These are phyloP conservation scores for Juglanconis sp. DNA, from an alignment of 2,329 filamentous ascomycete species.

Conservation along the genomic window DNA sequence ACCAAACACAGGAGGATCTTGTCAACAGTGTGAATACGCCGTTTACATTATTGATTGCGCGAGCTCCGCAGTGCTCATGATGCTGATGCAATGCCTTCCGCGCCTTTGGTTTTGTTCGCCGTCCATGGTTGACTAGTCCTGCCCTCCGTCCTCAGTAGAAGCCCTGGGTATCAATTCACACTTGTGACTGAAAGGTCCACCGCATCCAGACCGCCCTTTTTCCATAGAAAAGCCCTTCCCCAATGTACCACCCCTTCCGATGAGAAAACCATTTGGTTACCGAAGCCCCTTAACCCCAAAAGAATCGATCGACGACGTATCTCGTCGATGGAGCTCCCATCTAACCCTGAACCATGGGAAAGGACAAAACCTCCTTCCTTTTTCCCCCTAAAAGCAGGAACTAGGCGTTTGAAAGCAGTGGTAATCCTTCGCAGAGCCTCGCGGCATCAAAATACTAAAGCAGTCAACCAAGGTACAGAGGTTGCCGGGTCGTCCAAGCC, in stretches of 20 bases:
- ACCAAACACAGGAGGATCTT: not conserved
- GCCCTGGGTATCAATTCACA: slow-evolving; percentile 9
- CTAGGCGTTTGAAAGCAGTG: not conserved
- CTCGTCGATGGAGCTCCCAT: not conserved
- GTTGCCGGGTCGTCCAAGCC: not conserved
- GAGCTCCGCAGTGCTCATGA: slow-evolving; percentile 2
- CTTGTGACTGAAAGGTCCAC: slow-evolving; percentile 5
- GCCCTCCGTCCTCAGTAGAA: slow-evolving; percentile 1
- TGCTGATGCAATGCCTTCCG: not conserved
- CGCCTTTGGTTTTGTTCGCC: not conserved
- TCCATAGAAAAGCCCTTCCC: not conserved
- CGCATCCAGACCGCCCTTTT: not conserved
- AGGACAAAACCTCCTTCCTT: not conserved
- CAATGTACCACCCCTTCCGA: not conserved
- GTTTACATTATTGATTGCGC: not conserved
- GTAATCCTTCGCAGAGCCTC: not conserved
- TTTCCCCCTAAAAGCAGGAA: not conserved
- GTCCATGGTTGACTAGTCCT: slow-evolving; percentile 1
- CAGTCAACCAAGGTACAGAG: not conserved
- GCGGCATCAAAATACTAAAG: not conserved
- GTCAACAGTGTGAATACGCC: not conserved
- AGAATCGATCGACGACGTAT: not conserved
- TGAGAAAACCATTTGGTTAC: not conserved
- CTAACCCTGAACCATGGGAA: not conserved
- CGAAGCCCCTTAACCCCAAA: not conserved